Evolutionary conservation across 257 asterid species (phyloP), one percentile per base, ranked within the genome.

Genomic region (Catharanthus roseus): DNA sequence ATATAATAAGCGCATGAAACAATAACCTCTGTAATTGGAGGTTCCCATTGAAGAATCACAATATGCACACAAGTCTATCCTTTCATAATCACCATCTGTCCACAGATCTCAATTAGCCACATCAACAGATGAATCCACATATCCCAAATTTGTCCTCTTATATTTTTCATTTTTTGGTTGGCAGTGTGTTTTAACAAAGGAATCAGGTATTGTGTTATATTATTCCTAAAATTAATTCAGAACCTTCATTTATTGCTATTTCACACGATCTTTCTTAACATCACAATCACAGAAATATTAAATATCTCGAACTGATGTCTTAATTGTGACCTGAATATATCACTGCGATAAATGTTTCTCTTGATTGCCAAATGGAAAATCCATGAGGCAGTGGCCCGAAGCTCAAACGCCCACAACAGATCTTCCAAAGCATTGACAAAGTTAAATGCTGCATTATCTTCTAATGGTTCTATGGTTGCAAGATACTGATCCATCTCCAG

Each of bases 381-480:
- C 93, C 91, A 88, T 10, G 96, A 76, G 57, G 99, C 99, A 58
- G 97, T 85, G 69, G 97, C 97, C 68, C 99, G 90, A 63, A 73
- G 89, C 77, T 91, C 97, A 82, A 86, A 93, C 66, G 96, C 91
- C 99, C 99, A 93, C 79, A 93, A 81, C 82, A 89, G 64, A 80
- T 93, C 96, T 84, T 86, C 96, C 86, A 93, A 83, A 73, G 96
- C 96, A 81, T 93, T 93, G 64, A 91, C 96, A 83, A 93, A 86
- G 82, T 89, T 90, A 74, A 91, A 79, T 45, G 96, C 96, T 31
- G 96, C 96, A 80, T 88, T 79, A 80, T 93, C 96, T 72, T 91
- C 96, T 50, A 86, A 3, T 1, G 85, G 88, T 75, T 82, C 90
- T 74, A 91, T 85, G 77, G 79, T 68, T 77, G 79, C 83, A 71